Evolutionary conservation across 768 basidiomycete species (phyloP).

Genomic region (Boletus rubropictus): DNA sequence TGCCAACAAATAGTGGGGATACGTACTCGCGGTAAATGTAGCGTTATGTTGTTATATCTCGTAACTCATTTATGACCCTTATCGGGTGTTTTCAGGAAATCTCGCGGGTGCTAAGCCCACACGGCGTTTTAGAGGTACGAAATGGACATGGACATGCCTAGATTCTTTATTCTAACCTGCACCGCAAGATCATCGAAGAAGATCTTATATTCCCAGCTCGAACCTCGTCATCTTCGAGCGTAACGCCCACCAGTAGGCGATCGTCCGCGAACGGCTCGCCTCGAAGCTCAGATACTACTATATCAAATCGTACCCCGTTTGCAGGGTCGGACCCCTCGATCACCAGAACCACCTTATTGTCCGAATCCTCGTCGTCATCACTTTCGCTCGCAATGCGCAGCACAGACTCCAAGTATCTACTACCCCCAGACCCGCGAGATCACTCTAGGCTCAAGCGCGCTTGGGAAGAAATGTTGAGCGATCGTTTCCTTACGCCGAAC

Average conservation of each 20-base stretch:
- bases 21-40: constrained; percentile 51
- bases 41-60: constrained; percentile 7
- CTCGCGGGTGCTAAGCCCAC: constrained; percentile 56
- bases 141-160: not conserved
- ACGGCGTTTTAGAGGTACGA: constrained; percentile 59
- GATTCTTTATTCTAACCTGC: constrained; percentile 3
- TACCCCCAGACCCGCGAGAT: constrained; percentile 47
- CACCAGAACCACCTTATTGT: constrained; percentile 3
- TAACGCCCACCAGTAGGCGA: constrained; percentile 1
- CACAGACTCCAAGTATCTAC: constrained; percentile 4
- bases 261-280: constrained; percentile 24
- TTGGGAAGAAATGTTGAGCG: constrained; percentile 64
- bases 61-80: constrained; percentile 13
- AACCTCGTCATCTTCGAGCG: constrained; percentile 4
- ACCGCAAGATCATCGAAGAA: constrained; percentile 62
- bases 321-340: constrained; percentile 23
- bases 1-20: constrained; percentile 48
- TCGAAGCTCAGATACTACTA: constrained; percentile 26
- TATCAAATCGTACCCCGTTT: constrained; percentile 16
- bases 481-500: constrained; percentile 49
- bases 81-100: constrained; percentile 46
- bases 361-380: constrained; percentile 16
- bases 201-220: constrained; percentile 63
- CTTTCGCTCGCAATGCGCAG: constrained; percentile 19
- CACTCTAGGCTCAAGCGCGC: constrained; percentile 56